Conservation (phyloP, 306 rosid genomes). For the Ormosia semicastrata region DNA sequence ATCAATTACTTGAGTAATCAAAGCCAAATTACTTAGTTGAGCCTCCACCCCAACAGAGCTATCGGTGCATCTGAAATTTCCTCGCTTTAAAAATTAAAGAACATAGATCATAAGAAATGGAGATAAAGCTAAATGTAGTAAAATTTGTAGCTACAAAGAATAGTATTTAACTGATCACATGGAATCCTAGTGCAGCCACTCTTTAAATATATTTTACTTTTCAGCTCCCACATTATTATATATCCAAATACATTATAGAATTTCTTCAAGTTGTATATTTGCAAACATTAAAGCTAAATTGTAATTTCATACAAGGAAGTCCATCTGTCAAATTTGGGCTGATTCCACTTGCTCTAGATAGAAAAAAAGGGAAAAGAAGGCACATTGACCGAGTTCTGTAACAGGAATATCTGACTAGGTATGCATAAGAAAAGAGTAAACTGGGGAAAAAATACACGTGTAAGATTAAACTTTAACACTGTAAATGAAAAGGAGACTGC, state of each 20-base stretch:
- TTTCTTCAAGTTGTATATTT: background rate
- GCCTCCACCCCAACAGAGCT: conserved; percentile 84
- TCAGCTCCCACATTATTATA: background rate
- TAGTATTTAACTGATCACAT: background rate
- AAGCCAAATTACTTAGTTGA: conserved; percentile 78
- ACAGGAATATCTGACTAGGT: background rate
- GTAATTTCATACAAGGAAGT: background rate
- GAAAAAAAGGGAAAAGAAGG: background rate
- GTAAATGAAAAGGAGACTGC: background rate
- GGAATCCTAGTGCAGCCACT: background rate
- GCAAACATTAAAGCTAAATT: background rate
- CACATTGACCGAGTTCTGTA: background rate
- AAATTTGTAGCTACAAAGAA: background rate
- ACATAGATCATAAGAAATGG: conserved; percentile 32
- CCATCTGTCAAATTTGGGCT: background rate
- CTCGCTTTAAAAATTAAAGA: conserved; percentile 61
- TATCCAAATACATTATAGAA: background rate
- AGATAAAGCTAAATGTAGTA: conserved; percentile 1
- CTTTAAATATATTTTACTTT: background rate
- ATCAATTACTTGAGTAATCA: conserved; percentile 86
- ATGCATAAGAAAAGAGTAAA: background rate
- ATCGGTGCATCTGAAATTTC: conserved; percentile 92
- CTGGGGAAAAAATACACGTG: background rate
- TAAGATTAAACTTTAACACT: background rate
- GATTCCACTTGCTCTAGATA: background rate